A percentile compares a stretch with the other conserved stretches of the same genome.
Evolutionary conservation across 768 basidiomycete species (phyloP).

Genomic region (Lentinula sp.): DNA sequence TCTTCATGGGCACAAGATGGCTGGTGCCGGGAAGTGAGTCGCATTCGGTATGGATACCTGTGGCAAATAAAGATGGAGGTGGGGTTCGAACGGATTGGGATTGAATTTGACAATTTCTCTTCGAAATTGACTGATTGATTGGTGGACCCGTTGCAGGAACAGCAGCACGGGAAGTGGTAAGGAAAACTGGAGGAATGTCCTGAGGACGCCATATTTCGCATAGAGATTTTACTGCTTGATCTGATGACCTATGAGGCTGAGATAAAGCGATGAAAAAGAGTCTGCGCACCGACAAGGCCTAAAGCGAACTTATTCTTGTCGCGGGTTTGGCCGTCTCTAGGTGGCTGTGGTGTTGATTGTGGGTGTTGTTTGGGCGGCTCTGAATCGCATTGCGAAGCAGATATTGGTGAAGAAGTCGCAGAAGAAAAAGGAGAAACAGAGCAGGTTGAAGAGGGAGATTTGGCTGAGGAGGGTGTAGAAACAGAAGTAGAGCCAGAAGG

Average conservation of each 20-base stretch:
- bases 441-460: constrained; percentile 36
- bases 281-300: constrained; percentile 62
- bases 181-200: constrained; percentile 60
- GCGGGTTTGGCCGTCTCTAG: constrained; percentile 1
- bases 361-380: constrained; percentile 26
- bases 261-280: constrained; percentile 6
- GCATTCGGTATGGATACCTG: neutral
- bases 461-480: constrained; percentile 30
- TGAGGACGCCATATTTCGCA: constrained; percentile 79
- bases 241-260: constrained; percentile 28
- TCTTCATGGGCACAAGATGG: constrained; percentile 54
- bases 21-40: constrained; percentile 11
- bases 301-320: constrained; percentile 61
- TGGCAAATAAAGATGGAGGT: neutral
- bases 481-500: constrained; percentile 28
- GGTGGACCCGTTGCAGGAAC: constrained; percentile 17
- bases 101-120: constrained; percentile 28
- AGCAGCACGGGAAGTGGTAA: constrained; percentile 27
- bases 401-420: constrained; percentile 27
- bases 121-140: neutral
- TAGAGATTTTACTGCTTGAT: constrained; percentile 74
- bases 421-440: constrained; percentile 51
- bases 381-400: constrained; percentile 25
- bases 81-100: neutral
- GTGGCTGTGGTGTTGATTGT: constrained; percentile 25